Percentiles rank a stretch among this genome's conserved stretches.
Evolutionary conservation across 208 protist species (phyloP).

Genomic region (Acanthamoeba healyi): DNA sequence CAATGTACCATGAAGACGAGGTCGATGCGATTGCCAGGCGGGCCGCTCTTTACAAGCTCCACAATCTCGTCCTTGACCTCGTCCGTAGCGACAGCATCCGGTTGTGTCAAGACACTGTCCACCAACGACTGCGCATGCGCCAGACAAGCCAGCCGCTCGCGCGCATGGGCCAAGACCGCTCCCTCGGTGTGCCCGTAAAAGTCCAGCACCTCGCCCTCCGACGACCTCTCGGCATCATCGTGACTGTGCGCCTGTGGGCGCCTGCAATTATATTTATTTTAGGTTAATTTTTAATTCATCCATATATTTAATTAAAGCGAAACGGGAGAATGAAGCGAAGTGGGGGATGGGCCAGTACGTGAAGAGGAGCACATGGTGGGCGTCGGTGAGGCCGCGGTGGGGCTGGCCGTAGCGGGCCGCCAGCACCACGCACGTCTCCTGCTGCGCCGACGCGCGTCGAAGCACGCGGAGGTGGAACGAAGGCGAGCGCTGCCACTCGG

Average conservation of each 20-base stretch:
- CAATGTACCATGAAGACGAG: conserved; percentile 73
- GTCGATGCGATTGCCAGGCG: conserved; percentile 68
- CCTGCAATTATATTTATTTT: neutral
- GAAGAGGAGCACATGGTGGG: conserved; percentile 18
- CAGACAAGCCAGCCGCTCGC: conserved; percentile 26
- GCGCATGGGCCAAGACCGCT: conserved; percentile 2
- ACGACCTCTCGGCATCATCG: neutral
- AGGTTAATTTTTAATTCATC: neutral
- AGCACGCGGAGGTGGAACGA: neutral
- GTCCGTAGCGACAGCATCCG: neutral
- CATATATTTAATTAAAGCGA: neutral
- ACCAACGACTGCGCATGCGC: neutral
- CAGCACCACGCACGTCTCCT: neutral
- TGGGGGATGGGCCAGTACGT: neutral
- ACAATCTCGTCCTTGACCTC: conserved; percentile 28
- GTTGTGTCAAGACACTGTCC: neutral
- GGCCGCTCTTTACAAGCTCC: conserved; percentile 67
- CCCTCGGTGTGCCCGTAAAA: conserved; percentile 32
- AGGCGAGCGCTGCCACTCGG: neutral
- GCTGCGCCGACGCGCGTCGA: neutral
- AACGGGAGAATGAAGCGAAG: neutral
- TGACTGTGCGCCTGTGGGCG: neutral
- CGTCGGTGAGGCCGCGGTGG: neutral
- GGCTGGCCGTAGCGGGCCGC: neutral
- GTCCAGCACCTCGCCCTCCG: conserved; percentile 14